A percentile compares a stretch with the other conserved stretches of the same genome.
Conservation (phyloP, 176 grass and related monocot genomes). For the Eragrostis nindensis region DNA sequence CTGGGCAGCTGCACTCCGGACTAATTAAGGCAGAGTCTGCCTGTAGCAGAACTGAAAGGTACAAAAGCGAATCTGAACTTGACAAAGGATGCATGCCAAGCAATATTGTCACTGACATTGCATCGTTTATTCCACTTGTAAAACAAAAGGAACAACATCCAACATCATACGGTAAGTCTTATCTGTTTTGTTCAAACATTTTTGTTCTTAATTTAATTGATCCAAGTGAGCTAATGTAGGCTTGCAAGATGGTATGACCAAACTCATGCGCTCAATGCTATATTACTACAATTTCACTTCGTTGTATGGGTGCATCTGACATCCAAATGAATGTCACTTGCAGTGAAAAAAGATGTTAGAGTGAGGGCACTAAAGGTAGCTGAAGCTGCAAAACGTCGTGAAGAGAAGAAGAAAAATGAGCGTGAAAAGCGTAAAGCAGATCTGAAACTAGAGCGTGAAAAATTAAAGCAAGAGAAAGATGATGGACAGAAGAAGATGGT, state of each 20-base stretch:
- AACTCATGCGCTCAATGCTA: constrained; percentile 15
- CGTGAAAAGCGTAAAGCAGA: constrained; percentile 80
- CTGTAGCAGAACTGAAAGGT: constrained; percentile 44
- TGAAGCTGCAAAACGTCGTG: constrained; percentile 79
- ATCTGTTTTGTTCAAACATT: constrained; percentile 26
- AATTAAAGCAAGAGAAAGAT: constrained; percentile 73
- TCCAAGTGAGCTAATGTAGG: no score
- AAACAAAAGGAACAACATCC: constrained; percentile 67
- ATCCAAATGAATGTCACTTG: constrained; percentile 41
- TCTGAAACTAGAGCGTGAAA: constrained; percentile 73
- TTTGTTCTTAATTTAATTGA: constrained; percentile 8
- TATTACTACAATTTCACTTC: no score
- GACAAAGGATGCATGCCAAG: constrained; percentile 60
- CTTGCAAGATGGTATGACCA: no score
- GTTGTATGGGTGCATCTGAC: no score
- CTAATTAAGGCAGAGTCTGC: constrained; percentile 47
- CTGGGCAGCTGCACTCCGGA: constrained; percentile 43
- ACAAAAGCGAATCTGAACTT: constrained; percentile 47
- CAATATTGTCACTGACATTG: constrained; percentile 72
- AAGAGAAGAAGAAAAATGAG: constrained; percentile 83
- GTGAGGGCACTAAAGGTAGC: constrained; percentile 88
- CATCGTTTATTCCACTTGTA: constrained; percentile 89
- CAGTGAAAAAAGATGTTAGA: constrained; percentile 86
- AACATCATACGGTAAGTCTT: constrained; percentile 51
- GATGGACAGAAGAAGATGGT: constrained; percentile 59